Conservation (phyloP, 345 rosid species). For the Eucalyptus shirleyi region DNA sequence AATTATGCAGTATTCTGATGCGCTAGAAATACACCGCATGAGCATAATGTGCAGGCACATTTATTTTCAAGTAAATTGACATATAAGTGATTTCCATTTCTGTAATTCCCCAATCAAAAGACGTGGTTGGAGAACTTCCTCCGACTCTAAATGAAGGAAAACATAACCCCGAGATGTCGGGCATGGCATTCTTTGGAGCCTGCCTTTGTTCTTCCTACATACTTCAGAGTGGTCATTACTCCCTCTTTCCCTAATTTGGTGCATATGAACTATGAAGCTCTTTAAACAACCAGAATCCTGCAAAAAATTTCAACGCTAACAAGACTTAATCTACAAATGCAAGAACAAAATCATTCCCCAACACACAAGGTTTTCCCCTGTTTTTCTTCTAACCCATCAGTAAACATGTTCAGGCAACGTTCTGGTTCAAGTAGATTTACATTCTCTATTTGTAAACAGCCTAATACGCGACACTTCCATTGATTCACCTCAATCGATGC, state of each 20-base stretch:
- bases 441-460: background rate
- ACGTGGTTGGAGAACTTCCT: background rate
- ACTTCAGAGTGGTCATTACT: background rate
- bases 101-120: background rate
- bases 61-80: background rate
- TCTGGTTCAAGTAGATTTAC: background rate
- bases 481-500: background rate
- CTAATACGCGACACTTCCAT: no score
- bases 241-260: background rate
- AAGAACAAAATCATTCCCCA: background rate
- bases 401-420: background rate
- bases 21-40: accelerated
- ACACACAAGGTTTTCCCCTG: background rate
- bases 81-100: accelerated
- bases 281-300: background rate
- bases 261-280: background rate
- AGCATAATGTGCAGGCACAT: accelerated
- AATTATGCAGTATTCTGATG: accelerated
- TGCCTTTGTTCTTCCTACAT: background rate
- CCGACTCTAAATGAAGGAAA: background rate
- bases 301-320: background rate
- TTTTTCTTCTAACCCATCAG: background rate
- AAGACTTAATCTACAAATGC: background rate
- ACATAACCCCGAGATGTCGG: background rate
- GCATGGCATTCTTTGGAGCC: background rate